Evolutionary conservation across 106 monocot genomes (phyloP), one percentile per base, ranked within the genome.

Genomic region (Dendrobium chrysotoxum): DNA sequence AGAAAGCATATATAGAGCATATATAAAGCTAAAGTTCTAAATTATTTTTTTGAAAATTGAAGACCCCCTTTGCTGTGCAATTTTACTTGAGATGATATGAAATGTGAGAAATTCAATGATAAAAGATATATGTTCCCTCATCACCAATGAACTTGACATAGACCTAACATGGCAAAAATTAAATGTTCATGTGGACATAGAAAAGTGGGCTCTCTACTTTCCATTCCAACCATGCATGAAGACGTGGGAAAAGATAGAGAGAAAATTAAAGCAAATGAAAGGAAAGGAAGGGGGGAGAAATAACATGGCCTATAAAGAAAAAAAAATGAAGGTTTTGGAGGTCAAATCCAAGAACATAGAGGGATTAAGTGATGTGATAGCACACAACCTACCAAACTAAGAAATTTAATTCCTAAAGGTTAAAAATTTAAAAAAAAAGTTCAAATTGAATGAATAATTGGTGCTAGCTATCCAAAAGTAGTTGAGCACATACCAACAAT

Each of bases 321-420:
- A 35, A n/a, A 47, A 50, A 50, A 17, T 0, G 35, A 38, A 16
- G 70, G 35, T 70, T 35, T 70, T 65, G 26, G 30, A 70, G 70
- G 28, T 31, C 31, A 70, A 30, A 70, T 31, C 31, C 12, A 70
- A 35, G 4, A 31, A 4, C 15, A 28, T 70, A 15, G 28, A 31
- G 70, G 70, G 74, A 74, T 74, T 74, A 74, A 74, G 74, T 74
- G 74, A 74, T 74, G 74, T 74, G 74, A 74, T 74, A 42, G 74
- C 40, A 74, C 74, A 10, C 74, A 17, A 74, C 39, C 74, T 21
- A 74, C 39, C 74, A 41, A 74, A 74, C 39, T 74, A 1, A 74
- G 20, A 74, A 17, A 10, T 74, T 74, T 74, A 42, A 40, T 74
- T 74, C 74, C 40, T 38, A 74, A 74, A 74, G 26, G 1, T 74